A percentile compares a stretch with the other conserved stretches of the same genome.
Conservation (phyloP, 495 filamentous ascomycete genomes). For the Extremus antarcticus region DNA sequence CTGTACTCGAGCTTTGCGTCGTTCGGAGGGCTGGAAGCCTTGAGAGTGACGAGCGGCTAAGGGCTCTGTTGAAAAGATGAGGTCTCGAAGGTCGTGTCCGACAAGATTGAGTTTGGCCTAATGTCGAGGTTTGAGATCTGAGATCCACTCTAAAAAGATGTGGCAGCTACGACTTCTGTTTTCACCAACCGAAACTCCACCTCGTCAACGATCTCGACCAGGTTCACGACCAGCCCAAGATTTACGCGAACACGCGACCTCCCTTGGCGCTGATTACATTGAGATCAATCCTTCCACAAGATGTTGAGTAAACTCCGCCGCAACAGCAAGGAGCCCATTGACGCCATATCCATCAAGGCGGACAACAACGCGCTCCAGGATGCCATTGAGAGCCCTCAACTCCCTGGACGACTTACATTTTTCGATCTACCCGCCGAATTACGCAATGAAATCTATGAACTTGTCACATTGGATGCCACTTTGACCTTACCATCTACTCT, state of each 20-base stretch:
- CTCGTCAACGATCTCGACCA: background rate
- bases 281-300: background rate
- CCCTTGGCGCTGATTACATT: background rate
- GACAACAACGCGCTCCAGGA: background rate
- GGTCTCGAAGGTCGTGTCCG: background rate
- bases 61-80: background rate
- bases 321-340: background rate
- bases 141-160: too few relatives aligned
- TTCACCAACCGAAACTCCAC: background rate
- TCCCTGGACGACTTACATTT: background rate
- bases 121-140: too few relatives aligned
- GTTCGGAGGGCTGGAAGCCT: too few relatives aligned
- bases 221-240: background rate
- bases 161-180: background rate
- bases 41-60: too few relatives aligned
- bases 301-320: background rate
- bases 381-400: background rate
- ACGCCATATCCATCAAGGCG: background rate
- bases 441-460: conserved; percentile 13
- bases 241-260: background rate
- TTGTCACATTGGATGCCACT: background rate
- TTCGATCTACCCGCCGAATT: conserved; percentile 11
- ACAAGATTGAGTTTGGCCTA: too few relatives aligned
- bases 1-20: too few relatives aligned
- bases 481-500: background rate